phyloP scores from a whole-genome alignment of 2,329 filamentous ascomycete species.

The Rhexocercosporidium sp. region DNA sequence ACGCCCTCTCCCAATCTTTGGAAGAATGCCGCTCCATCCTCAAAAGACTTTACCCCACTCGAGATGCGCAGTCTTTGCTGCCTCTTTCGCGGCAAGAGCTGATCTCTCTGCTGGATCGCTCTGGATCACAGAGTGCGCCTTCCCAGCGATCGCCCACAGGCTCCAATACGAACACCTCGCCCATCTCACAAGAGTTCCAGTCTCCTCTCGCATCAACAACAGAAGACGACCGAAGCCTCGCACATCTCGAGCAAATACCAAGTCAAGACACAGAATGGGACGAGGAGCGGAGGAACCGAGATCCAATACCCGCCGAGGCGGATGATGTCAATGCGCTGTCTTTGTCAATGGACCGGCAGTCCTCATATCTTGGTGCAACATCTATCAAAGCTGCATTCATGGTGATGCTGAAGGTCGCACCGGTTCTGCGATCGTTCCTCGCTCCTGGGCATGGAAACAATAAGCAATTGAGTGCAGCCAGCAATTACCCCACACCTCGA shows the following conservation, averaged over 20 bases:
- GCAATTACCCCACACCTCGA: slow-evolving; percentile 38
- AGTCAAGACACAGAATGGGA: slow-evolving; percentile 69
- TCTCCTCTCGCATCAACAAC: slow-evolving; percentile 56
- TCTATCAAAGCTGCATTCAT: slow-evolving; percentile 77
- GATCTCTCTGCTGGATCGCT: slow-evolving; percentile 59
- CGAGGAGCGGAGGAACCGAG: slow-evolving; percentile 61
- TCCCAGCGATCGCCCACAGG: slow-evolving; percentile 57
- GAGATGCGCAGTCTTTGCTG: slow-evolving; percentile 56
- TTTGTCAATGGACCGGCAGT: slow-evolving; percentile 59
- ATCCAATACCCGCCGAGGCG: slow-evolving; percentile 65
- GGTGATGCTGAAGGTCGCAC: slow-evolving; percentile 64
- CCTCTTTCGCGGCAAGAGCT: slow-evolving; percentile 64
- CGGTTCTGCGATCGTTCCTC: slow-evolving; percentile 53
- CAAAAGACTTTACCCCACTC: slow-evolving; percentile 65
- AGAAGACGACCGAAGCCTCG: slow-evolving; percentile 51
- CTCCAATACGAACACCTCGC: slow-evolving; percentile 58
- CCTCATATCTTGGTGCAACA: slow-evolving; percentile 74
- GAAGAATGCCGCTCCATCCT: slow-evolving; percentile 70
- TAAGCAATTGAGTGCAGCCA: slow-evolving; percentile 31
- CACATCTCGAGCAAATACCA: slow-evolving; percentile 71
- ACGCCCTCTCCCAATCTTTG: slow-evolving; percentile 66
- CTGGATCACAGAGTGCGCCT: slow-evolving; percentile 34
- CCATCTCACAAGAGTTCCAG: slow-evolving; percentile 53
- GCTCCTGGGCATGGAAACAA: slow-evolving; percentile 38
- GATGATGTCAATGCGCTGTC: slow-evolving; percentile 76